Evolutionary conservation across 2,329 filamentous ascomycete genomes (phyloP).

Genomic region (Byssothecium circinans): DNA sequence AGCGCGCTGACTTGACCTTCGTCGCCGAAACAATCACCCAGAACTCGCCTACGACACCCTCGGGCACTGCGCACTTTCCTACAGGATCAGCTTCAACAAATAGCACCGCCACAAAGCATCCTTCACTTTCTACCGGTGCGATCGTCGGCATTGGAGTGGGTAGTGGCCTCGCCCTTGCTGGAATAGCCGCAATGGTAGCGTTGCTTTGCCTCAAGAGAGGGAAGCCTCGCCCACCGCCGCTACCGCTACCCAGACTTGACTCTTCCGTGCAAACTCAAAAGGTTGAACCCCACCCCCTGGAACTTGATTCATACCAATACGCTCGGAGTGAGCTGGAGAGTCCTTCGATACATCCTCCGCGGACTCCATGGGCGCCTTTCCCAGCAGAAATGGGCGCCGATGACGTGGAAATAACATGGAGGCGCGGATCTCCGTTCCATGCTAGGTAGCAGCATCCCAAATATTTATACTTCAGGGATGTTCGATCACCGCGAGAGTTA

Average conservation of each 20-base stretch:
- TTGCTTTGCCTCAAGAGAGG: conserved; percentile 7
- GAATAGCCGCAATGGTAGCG: background rate
- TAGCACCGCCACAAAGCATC: background rate
- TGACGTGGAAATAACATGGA: too few species aligned
- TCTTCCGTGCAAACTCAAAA: too few species aligned
- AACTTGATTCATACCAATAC: conserved; percentile 3
- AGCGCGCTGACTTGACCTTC: conserved; percentile 12
- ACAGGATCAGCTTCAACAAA: conserved; percentile 1
- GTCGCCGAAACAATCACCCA: conserved; percentile 11
- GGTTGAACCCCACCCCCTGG: background rate
- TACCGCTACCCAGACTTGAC: background rate
- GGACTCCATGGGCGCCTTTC: too few species aligned
- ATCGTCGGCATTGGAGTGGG: conserved; percentile 16
- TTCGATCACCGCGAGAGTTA: background rate
- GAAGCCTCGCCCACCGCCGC: background rate
- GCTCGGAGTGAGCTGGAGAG: conserved; percentile 3
- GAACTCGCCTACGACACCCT: background rate
- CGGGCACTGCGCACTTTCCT: background rate
- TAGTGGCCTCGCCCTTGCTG: conserved; percentile 10
- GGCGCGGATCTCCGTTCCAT: too few species aligned
- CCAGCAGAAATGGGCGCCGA: too few species aligned
- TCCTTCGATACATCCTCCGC: too few species aligned
- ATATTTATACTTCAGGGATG: background rate
- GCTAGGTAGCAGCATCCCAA: background rate
- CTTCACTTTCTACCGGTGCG: conserved; percentile 9